phyloP scores from a whole-genome alignment of 2,329 filamentous ascomycete genomes.

The Fusarium equiseti region DNA sequence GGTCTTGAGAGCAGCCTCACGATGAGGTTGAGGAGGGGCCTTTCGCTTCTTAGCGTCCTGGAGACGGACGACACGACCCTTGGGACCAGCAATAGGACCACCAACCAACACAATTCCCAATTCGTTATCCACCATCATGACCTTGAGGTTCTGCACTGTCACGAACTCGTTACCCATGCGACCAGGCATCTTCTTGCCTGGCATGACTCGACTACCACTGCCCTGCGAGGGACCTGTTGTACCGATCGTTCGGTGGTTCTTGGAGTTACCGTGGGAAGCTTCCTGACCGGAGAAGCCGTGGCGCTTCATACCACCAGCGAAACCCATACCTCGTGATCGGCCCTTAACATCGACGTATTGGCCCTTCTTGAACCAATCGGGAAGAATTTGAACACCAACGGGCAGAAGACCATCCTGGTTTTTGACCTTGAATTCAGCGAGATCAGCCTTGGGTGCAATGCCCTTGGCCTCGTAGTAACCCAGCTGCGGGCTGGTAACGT shows the following conservation, averaged over 20 bases:
- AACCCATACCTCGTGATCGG: conserved; percentile 88
- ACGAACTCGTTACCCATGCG: conserved; percentile 92
- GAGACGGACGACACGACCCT: conserved; percentile 84
- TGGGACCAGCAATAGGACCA: conserved; percentile 88
- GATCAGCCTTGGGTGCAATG: conserved; percentile 83
- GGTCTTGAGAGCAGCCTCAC: conserved; percentile 59
- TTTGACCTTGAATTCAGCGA: conserved; percentile 90
- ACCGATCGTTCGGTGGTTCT: conserved; percentile 93
- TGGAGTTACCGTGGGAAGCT: conserved; percentile 93
- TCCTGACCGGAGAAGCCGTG: conserved; percentile 91
- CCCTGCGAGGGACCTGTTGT: conserved; percentile 91
- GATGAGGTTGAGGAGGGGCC: conserved; percentile 63
- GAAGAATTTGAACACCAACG: conserved; percentile 80
- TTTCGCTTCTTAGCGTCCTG: conserved; percentile 92
- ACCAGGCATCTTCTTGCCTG: conserved; percentile 98
- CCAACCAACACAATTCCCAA: conserved; percentile 90
- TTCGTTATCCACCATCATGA: conserved; percentile 87
- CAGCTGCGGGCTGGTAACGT: conserved; percentile 83
- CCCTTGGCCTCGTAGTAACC: conserved; percentile 89
- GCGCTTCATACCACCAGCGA: conserved; percentile 97
- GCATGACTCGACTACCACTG: conserved; percentile 89
- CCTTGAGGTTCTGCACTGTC: conserved; percentile 90
- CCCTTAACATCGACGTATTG: conserved; percentile 90
- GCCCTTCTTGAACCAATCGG: conserved; percentile 92
- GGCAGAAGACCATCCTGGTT: conserved; percentile 77